Conservation (phyloP, 352 stramenopile genomes). For the Globisporangium solare region DNA sequence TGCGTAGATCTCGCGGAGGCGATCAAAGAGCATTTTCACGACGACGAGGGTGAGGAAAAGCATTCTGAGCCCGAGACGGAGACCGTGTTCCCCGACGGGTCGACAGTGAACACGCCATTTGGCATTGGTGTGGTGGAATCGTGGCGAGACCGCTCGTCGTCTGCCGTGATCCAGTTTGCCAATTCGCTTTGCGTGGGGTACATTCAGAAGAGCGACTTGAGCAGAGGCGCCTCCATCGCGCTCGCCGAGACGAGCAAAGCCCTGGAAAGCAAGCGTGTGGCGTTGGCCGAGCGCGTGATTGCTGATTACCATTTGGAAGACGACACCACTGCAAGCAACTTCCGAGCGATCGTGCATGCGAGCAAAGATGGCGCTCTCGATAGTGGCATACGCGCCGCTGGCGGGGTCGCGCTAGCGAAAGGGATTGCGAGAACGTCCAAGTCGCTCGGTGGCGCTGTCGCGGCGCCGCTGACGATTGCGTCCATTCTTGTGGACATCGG, state of each 20-base stretch:
- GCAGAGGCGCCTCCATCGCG: constrained; percentile 47
- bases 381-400: constrained; percentile 71
- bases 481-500: constrained; percentile 86
- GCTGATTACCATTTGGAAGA: constrained; percentile 45
- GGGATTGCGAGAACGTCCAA: constrained; percentile 64
- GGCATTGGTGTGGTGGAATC: constrained; percentile 52
- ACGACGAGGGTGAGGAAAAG: constrained; percentile 16
- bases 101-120: constrained; percentile 58
- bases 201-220: constrained; percentile 62
- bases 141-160: constrained; percentile 31
- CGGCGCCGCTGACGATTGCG: constrained; percentile 71
- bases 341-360: constrained; percentile 53
- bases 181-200: constrained; percentile 38
- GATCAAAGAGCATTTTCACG: constrained; percentile 41
- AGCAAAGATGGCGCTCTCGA: constrained; percentile 77
- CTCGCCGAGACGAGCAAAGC: constrained; percentile 28
- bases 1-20: constrained; percentile 65
- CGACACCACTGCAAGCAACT: constrained; percentile 22
- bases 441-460: constrained; percentile 49
- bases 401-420: constrained; percentile 71
- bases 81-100: constrained; percentile 48
- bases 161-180: constrained; percentile 35
- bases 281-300: constrained; percentile 60
- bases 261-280: constrained; percentile 52
- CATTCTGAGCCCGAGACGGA: background rate